phyloP scores from a whole-genome alignment of 176 grass and related monocot species.

The Oryza rufipogon region DNA sequence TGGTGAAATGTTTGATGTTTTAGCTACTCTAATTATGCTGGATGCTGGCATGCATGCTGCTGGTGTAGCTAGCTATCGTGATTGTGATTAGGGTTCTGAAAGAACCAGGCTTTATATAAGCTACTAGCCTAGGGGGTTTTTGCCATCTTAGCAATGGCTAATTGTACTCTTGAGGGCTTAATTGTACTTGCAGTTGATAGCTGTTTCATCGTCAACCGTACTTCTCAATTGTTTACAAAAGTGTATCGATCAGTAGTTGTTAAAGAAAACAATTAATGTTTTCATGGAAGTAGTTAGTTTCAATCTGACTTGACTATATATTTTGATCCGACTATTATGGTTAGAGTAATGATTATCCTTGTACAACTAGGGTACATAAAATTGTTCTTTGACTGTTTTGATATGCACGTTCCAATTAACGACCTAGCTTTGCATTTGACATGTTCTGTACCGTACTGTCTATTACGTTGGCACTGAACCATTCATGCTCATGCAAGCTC shows the following conservation, averaged over 20 bases:
- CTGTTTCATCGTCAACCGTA: background rate
- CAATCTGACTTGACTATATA: too few relatives aligned
- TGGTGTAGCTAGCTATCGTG: background rate
- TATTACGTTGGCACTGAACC: too few relatives aligned
- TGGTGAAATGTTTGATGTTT: background rate
- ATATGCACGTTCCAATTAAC: background rate
- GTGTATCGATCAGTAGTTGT: background rate
- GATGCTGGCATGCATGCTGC: too few relatives aligned
- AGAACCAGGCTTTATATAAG: constrained; percentile 14
- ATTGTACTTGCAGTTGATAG: background rate
- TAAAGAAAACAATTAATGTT: background rate
- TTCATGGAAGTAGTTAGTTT: background rate
- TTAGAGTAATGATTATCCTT: too few relatives aligned
- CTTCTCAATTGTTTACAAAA: background rate
- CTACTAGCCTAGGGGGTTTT: too few relatives aligned
- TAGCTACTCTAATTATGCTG: background rate
- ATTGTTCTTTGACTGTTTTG: background rate
- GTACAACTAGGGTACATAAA: too few relatives aligned
- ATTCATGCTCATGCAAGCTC: background rate
- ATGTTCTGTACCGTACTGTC: background rate
- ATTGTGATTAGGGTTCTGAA: background rate
- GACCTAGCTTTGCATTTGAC: background rate
- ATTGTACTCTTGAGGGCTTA: too few relatives aligned
- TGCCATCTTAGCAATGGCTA: background rate
- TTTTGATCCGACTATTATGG: too few relatives aligned